These are phyloP conservation scores for Hypsizygus marmoreus DNA, from an alignment of 768 basidiomycete species.

Conservation along the genomic window DNA sequence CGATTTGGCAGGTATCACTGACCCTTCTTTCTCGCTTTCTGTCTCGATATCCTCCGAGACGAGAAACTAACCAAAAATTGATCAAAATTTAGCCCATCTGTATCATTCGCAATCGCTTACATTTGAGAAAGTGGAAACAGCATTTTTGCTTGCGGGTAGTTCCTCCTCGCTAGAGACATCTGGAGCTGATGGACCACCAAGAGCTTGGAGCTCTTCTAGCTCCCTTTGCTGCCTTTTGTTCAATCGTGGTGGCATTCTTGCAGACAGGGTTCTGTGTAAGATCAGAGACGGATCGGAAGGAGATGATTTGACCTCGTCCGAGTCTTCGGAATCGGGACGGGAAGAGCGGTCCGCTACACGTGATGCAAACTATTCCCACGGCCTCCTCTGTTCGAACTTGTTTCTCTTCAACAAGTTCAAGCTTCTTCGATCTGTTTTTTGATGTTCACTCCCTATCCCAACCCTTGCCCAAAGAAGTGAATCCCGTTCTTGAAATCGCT, in stretches of 20 bases:
- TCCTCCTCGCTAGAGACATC: constrained; percentile 43
- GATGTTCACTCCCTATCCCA: too few relatives aligned
- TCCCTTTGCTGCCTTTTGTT: constrained; percentile 90
- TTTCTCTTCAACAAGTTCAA: not conserved
- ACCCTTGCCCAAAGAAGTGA: not conserved
- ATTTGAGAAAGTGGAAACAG: constrained; percentile 42
- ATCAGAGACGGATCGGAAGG: not conserved
- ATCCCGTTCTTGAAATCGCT: too few relatives aligned
- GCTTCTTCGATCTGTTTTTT: too few relatives aligned
- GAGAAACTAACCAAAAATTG: constrained; percentile 38
- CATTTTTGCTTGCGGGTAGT: constrained; percentile 12
- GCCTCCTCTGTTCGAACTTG: not conserved
- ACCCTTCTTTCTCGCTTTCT: constrained; percentile 29
- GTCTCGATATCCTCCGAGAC: constrained; percentile 29
- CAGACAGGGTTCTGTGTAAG: not conserved
- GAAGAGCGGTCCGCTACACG: not conserved
- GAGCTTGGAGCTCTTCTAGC: constrained; percentile 72
- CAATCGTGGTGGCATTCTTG: constrained; percentile 64
- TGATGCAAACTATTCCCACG: not conserved
- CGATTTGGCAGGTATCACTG: constrained; percentile 30
- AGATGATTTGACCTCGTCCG: not conserved
- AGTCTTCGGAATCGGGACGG: not conserved
- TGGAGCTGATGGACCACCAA: constrained; percentile 37
- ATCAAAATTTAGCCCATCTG: constrained; percentile 7
- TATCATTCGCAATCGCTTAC: constrained; percentile 30